A percentile compares a stretch with the other conserved stretches of the same genome.
Evolutionary conservation across 2,329 filamentous ascomycete species (phyloP).

Genomic region (Talaromyces sp.): DNA sequence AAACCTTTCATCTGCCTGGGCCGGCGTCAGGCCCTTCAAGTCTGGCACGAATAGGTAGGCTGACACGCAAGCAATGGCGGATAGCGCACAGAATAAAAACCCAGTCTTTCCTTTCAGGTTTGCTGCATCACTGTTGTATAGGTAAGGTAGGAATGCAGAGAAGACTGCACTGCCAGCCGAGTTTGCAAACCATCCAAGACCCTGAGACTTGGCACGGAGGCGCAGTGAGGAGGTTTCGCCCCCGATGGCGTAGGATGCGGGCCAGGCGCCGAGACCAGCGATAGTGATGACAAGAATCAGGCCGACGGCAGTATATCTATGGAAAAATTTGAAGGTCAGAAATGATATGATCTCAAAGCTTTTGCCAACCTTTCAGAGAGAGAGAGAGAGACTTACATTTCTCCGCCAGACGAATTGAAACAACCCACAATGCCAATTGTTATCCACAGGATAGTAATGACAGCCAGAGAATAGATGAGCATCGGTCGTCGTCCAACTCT

Average conservation of each 20-base stretch:
- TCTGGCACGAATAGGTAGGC: constrained; percentile 48
- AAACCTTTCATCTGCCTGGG: constrained; percentile 43
- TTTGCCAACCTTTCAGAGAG: neutral
- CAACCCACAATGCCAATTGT: neutral
- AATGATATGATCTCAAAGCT: neutral
- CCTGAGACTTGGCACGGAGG: constrained; percentile 30
- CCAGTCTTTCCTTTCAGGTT: neutral
- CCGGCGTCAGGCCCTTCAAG: constrained; percentile 45
- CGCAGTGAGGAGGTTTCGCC: constrained; percentile 26
- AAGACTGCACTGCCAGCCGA: constrained; percentile 38
- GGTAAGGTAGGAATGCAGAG: constrained; percentile 45
- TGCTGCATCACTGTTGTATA: constrained; percentile 22
- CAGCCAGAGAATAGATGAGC: constrained; percentile 15
- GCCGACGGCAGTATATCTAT: neutral
- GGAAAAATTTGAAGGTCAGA: neutral
- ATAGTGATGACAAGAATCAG: constrained; percentile 42
- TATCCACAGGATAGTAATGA: neutral
- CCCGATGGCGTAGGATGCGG: constrained; percentile 28
- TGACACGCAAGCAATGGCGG: constrained; percentile 21
- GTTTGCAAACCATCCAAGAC: constrained; percentile 37
- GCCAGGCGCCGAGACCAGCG: constrained; percentile 27
- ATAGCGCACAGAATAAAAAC: neutral
- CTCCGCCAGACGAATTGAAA: neutral
- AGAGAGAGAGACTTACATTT: neutral
- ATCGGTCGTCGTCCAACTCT: constrained; percentile 38